Percentiles rank a stretch among this genome's conserved stretches.
Evolutionary conservation across 1,284 basidiomycete genomes (phyloP).

Genomic region (Xerocomus amazonicus): DNA sequence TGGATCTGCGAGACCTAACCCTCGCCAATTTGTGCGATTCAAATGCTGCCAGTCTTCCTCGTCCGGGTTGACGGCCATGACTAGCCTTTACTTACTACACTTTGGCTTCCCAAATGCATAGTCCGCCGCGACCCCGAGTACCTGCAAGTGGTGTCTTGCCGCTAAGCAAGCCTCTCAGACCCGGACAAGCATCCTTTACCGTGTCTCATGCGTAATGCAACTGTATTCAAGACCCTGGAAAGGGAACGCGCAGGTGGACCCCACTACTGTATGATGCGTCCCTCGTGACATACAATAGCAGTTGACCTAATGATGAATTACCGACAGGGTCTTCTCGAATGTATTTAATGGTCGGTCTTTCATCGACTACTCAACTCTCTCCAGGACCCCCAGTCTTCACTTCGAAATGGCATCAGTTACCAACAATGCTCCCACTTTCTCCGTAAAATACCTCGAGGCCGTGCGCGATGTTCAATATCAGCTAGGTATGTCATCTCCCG

Average conservation of each 20-base stretch:
- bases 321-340: too few species aligned
- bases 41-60: slow-evolving; percentile 60
- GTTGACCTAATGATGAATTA: too few species aligned
- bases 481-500: slow-evolving; percentile 5
- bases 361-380: background rate
- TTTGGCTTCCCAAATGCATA: background rate
- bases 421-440: slow-evolving; percentile 2
- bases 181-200: too few species aligned
- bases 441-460: slow-evolving; percentile 5
- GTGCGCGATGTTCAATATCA: slow-evolving; percentile 11
- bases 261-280: too few species aligned
- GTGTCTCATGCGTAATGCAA: too few species aligned
- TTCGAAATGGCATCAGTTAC: slow-evolving; percentile 3
- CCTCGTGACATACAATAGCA: too few species aligned
- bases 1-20: slow-evolving; percentile 71
- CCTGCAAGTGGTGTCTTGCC: background rate
- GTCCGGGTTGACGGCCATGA: slow-evolving; percentile 23
- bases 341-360: too few species aligned
- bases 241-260: too few species aligned
- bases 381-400: background rate
- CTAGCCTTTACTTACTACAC: background rate
- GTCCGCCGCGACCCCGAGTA: slow-evolving; percentile 5
- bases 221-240: too few species aligned
- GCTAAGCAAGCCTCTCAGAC: too few species aligned
- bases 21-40: slow-evolving; percentile 60